A percentile compares a stretch with the other conserved stretches of the same genome.
Conservation (phyloP, 352 stramenopile genomes). For the Globisporangium nodosum region DNA sequence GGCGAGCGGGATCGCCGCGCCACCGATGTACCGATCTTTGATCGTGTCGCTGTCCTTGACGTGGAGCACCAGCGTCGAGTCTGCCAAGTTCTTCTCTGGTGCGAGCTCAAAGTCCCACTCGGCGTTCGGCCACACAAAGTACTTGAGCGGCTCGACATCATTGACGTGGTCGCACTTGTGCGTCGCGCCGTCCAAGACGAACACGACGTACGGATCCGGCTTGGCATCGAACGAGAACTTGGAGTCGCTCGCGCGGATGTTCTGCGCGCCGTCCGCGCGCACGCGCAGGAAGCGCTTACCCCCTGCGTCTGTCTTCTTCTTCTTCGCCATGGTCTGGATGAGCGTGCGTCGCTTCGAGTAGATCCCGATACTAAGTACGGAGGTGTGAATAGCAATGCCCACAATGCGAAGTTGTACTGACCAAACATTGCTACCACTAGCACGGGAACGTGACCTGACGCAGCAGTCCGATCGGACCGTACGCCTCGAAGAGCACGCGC, state of each 20-base stretch:
- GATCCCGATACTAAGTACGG: no score
- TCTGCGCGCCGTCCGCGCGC: conserved; percentile 30
- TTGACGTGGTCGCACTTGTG: conserved; percentile 27
- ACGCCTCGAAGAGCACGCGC: conserved; percentile 37
- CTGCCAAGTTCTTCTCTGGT: conserved; percentile 11
- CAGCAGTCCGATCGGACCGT: conserved; percentile 51
- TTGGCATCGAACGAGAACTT: conserved; percentile 30
- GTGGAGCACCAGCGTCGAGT: conserved; percentile 23
- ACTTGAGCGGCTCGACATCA: conserved; percentile 35
- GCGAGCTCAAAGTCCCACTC: conserved; percentile 28
- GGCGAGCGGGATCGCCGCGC: conserved; percentile 24
- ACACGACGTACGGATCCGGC: conserved; percentile 39
- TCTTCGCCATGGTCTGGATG: conserved; percentile 1
- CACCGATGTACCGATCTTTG: conserved; percentile 45
- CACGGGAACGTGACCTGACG: conserved; percentile 54
- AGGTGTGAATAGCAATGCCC: no score
- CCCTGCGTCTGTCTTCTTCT: background rate
- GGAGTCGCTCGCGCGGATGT: conserved; percentile 20
- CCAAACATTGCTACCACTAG: no score
- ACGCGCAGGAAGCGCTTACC: conserved; percentile 19
- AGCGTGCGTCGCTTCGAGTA: background rate
- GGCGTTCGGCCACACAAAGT: conserved; percentile 42
- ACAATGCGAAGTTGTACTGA: no score
- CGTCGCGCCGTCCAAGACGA: conserved; percentile 24
- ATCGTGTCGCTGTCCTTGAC: conserved; percentile 46